Base-by-base conservation (phyloP, 768 basidiomycete species). In the Tylopilus plumbeoviolaceoides region DNA sequence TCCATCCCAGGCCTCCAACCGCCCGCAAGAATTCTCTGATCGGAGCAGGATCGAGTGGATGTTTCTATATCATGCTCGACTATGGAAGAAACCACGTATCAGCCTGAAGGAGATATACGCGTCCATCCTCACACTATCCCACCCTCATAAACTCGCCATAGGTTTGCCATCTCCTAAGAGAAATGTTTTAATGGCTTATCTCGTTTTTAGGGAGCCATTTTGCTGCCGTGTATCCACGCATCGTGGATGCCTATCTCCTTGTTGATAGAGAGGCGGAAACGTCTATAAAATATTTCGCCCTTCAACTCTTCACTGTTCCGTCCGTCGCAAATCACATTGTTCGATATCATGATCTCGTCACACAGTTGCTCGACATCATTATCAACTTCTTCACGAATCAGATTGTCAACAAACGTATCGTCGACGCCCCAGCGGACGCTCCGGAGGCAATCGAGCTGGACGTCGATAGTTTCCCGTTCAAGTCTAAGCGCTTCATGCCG, bases 251-350 rank as follows among this genome's bases (percentile, higher is more conserved):
- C 2, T 98, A 95, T 70, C 83, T 98, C 9, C 82, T 95, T 42
- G 82, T 89, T 20, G 97, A 98, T 61, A 82, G 95, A 12, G 95
- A 99, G 66, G 87, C 91, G 1, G 97, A 99, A 66, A 92, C 91
- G 7, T 94, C 91, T 15, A 88, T 98, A 74, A 89, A 95, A 63
- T 93, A 92, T 65, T 90, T 95, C 56, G 89, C 91, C 15, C 77
- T 95, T 6, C 92, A 97, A 63, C 78, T 98, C 31, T 97, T 97
- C 73, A 93, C 94, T 0, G 87, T 92, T 1, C 94, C 94, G 0
- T 88, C 86, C 2, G 83, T 95, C 47, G 86, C 91, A 6, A 76
- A 79, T 1, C 85, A 92, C 59, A 84, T 95, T 46, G 88, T 90
- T 18, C 75, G 78, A 7, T 77, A 85, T 53, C 84, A 88, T 63